Percentiles rank a stretch among this genome's conserved stretches.
These are phyloP conservation scores for Fomitiporia mediterranea DNA, from an alignment of 1,284 basidiomycete species.

Conservation along the genomic window DNA sequence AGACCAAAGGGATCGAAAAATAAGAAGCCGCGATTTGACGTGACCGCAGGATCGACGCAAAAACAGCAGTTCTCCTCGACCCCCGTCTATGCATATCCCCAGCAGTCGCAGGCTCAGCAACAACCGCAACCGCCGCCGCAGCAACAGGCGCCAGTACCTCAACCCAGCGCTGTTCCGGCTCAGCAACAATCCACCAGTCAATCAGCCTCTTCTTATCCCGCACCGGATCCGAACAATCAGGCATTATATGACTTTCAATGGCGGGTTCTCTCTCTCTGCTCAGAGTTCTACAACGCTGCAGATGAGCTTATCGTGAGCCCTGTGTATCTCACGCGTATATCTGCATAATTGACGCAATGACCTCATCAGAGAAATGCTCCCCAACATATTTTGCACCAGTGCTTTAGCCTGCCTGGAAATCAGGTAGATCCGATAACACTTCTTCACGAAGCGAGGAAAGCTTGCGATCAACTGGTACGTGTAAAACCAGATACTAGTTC, in stretches of 20 bases:
- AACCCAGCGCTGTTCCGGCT: conserved; percentile 20
- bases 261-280: conserved; percentile 73
- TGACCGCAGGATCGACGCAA: conserved; percentile 2
- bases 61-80: conserved; percentile 28
- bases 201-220: conserved; percentile 26
- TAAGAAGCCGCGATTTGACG: conserved; percentile 22
- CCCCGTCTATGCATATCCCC: conserved; percentile 23
- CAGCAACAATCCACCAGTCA: conserved; percentile 30
- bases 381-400: conserved; percentile 69
- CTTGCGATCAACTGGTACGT: conserved; percentile 69
- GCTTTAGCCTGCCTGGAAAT: conserved; percentile 63
- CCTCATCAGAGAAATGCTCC: conserved; percentile 55
- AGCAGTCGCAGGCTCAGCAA: conserved; percentile 24
- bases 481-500: no score
- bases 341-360: conserved; percentile 19
- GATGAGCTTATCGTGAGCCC: conserved; percentile 73
- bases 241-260: conserved; percentile 82
- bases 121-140: conserved; percentile 13
- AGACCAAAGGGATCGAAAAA: conserved; percentile 26
- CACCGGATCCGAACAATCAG: conserved; percentile 59
- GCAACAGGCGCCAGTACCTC: conserved; percentile 14
- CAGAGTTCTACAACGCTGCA: conserved; percentile 78
- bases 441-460: conserved; percentile 68
- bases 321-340: conserved; percentile 15
- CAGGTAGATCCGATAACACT: conserved; percentile 69